Conservation (phyloP, 2,329 filamentous ascomycete genomes). For the Gliomastix tumulicola region DNA sequence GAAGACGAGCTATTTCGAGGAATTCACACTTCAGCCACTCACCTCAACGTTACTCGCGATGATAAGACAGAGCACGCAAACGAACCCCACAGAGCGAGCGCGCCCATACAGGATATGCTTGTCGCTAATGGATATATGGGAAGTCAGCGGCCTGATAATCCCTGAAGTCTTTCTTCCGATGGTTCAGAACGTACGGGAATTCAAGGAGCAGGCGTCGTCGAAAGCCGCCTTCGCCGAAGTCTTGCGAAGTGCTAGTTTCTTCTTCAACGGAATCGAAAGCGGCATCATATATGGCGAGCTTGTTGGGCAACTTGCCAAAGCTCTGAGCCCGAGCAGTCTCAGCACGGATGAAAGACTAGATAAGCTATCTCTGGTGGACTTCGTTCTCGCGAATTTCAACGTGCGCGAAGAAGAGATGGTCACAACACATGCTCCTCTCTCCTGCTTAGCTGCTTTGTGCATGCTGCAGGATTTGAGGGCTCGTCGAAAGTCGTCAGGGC, state of each 20-base stretch:
- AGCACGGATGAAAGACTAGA: constrained; percentile 42
- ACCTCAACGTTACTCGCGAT: constrained; percentile 69
- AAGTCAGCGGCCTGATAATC: constrained; percentile 85
- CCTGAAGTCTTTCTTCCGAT: constrained; percentile 84
- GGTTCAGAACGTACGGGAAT: constrained; percentile 71
- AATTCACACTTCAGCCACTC: constrained; percentile 68
- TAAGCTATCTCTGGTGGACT: constrained; percentile 68
- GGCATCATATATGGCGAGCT: constrained; percentile 86
- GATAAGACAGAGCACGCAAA: constrained; percentile 44
- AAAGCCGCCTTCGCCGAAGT: constrained; percentile 77
- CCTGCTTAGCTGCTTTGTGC: constrained; percentile 50
- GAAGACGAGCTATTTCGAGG: constrained; percentile 75
- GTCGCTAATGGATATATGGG: constrained; percentile 97
- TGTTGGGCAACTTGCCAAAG: constrained; percentile 56
- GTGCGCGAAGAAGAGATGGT: constrained; percentile 95
- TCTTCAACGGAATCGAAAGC: constrained; percentile 96
- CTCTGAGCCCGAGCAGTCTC: constrained; percentile 41
- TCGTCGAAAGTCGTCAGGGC: constrained; percentile 16
- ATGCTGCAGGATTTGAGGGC: constrained; percentile 51
- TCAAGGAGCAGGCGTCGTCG: constrained; percentile 57
- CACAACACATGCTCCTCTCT: constrained; percentile 72
- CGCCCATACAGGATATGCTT: constrained; percentile 86
- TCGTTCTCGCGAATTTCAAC: constrained; percentile 85
- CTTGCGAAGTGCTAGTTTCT: constrained; percentile 84
- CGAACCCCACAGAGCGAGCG: constrained; percentile 54